Base-by-base conservation (phyloP, 1,139 yeast species). In the Chernovozyma aurita region DNA sequence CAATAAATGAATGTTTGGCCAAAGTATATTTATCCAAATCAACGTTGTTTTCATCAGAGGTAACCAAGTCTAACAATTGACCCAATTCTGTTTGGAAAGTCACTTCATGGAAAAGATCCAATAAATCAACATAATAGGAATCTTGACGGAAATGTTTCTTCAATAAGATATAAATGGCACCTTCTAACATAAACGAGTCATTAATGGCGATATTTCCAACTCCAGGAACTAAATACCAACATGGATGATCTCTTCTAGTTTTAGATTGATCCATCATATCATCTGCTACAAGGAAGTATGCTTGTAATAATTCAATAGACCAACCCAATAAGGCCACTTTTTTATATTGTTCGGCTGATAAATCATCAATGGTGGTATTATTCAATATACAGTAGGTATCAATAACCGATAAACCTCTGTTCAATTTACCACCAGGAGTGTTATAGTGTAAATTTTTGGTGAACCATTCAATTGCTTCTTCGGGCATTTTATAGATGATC, bases 51-150 rank as follows among this genome's bases (percentile, higher is more conserved):
- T 92, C 98, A 45, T 97, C 98, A 17, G 98, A 97, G 37, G 98
- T 94, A 55, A 90, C 85, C 54, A 94, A 76, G 61, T 94, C 99
- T 49, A 92, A 70, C 55, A 92, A 76, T 68, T 94, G 99, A 48
- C 99, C 99, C 55, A 90, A 74, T 64, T 94, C 98, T 16, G 99
- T 94, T 67, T 88, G 95, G 78, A 92, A 88, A 28, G 98, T 92
- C 41, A 87, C 94, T 59, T 84, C 92, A 55, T 84, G 95, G 80
- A 90, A 88, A 52, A 92, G 74, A 61, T 94, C 99, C 49, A 94
- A 65, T 47, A 94, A 73, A 54, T 92, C 95, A 40, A 87, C 86
- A 55, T 94, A 94, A 69, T 86, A 92, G 7, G 77, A 39, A 47
- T 90, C 96, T 36, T 70, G 55, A 53, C 79, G 80, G 80, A 92